Base-by-base conservation (phyloP, 805 yeast species). In the Myxozyma mucilagina region DNA sequence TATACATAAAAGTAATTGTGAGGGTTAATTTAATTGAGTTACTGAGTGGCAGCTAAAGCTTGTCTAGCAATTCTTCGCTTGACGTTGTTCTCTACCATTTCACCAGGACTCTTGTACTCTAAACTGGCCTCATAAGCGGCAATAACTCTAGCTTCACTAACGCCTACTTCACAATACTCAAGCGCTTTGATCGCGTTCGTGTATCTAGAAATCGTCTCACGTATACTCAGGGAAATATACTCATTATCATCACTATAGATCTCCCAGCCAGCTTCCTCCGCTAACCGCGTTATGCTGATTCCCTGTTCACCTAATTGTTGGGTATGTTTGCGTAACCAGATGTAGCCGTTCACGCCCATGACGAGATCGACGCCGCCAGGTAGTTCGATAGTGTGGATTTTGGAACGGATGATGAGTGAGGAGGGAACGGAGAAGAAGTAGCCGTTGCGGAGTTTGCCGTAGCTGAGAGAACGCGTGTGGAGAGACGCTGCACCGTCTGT, bases 361-460 rank as follows among this genome's bases (percentile, higher is more conserved):
- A 94, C 90, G 51, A 88, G 81, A 68, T 92, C 90, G 38, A 94
- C 90, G 68, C 89, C 89, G n/a, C 97, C 98, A 0, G 97, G 97
- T n/a, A 94, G 79, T 60, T 84, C 83, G 75, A 89, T 90, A 18
- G 92, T 82, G 73, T 94, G 98, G 68, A 89, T 87, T 70, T 92
- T 90, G 4, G 96, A 85, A 70, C 96, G 84, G 47, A 93, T 82
- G 49, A 96, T 81, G 63, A 96, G 78, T 24, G 92, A 86, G 41
- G 93, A 80, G 2, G 97, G 97, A 0, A 93, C 94, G 57, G 81
- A 80, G 29, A 89, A 76, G 67, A 91, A 89, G 36, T 86, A 80
- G 43, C 99, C 99, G 72, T 94, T 91, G 73, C 97, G 84, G 64
- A 94, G 79, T 73, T 94, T 94, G 14, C 99, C 99, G 72, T 94